These are phyloP conservation scores for Blastocystis sp. DNA, from an alignment of 352 stramenopile species.

Conservation along the genomic window DNA sequence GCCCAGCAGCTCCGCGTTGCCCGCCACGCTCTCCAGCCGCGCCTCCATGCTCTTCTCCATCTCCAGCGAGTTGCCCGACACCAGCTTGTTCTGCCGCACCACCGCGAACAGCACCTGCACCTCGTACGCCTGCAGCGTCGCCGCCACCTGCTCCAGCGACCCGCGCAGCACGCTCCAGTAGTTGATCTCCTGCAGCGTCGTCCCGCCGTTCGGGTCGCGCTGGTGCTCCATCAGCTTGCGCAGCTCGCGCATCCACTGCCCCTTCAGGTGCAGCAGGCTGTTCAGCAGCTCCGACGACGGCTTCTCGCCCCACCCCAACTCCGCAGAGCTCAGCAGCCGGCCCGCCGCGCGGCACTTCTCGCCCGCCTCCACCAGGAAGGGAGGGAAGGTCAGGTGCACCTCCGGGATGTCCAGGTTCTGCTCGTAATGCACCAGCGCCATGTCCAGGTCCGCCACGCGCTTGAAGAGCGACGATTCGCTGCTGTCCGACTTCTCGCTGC, in stretches of 20 bases:
- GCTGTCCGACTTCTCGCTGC: background rate
- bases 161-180: conserved; percentile 88
- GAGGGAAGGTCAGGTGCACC: conserved; percentile 83
- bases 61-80: conserved; percentile 84
- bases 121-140: conserved; percentile 78
- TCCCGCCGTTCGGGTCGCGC: conserved; percentile 78
- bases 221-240: conserved; percentile 86
- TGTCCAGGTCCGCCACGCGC: conserved; percentile 85
- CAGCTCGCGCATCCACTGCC: conserved; percentile 88
- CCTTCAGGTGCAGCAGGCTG: conserved; percentile 73
- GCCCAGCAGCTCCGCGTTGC: conserved; percentile 84
- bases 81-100: conserved; percentile 85
- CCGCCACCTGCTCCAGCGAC: conserved; percentile 80
- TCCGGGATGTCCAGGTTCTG: conserved; percentile 89
- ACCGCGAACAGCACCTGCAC: conserved; percentile 85
- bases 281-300: conserved; percentile 70
- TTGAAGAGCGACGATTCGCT: conserved; percentile 63
- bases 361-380: conserved; percentile 80
- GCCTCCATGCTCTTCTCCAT: conserved; percentile 82
- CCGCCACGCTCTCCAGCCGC: conserved; percentile 81
- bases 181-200: conserved; percentile 87
- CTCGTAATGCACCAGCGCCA: conserved; percentile 87
- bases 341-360: conserved; percentile 72
- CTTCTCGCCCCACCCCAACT: conserved; percentile 71
- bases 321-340: conserved; percentile 70